These are phyloP conservation scores for Lolium multiflorum DNA, from an alignment of 176 grass and related monocot species.

Conservation along the genomic window DNA sequence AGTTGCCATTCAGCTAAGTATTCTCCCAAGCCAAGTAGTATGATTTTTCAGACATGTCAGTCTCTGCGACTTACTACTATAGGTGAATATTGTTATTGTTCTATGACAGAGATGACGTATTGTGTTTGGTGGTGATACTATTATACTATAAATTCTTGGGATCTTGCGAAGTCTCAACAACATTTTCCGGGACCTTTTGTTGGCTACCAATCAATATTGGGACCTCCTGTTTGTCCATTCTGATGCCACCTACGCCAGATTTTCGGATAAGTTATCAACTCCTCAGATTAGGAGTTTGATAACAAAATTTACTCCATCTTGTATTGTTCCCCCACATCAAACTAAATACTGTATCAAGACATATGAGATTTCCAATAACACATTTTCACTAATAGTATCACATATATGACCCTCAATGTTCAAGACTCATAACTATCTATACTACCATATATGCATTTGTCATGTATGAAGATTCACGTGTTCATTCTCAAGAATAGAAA, in stretches of 20 bases:
- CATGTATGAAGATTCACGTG: not conserved
- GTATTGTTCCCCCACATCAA: not conserved
- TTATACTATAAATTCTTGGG: not conserved
- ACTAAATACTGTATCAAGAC: not conserved
- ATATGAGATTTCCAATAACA: not conserved
- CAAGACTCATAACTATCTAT: not conserved
- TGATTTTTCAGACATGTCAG: not conserved
- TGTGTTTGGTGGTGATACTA: not conserved
- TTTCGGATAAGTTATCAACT: not conserved
- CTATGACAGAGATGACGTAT: not conserved
- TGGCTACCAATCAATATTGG: constrained; percentile 5
- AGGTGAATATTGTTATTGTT: too few relatives aligned
- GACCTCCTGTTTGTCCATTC: constrained; percentile 35
- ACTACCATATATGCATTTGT: not conserved
- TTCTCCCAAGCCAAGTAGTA: not conserved
- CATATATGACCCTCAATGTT: not conserved
- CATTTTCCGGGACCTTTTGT: constrained; percentile 20
- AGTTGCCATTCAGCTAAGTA: not conserved
- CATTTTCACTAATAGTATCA: not conserved
- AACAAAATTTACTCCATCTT: not conserved
- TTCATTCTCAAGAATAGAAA: not conserved
- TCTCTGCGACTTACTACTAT: too few relatives aligned
- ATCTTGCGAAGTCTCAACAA: constrained; percentile 6
- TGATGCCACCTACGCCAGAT: not conserved
- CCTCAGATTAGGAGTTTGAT: not conserved